These are phyloP conservation scores for Nicotiana paniculata DNA, from an alignment of 257 asterid species.

Conservation along the genomic window DNA sequence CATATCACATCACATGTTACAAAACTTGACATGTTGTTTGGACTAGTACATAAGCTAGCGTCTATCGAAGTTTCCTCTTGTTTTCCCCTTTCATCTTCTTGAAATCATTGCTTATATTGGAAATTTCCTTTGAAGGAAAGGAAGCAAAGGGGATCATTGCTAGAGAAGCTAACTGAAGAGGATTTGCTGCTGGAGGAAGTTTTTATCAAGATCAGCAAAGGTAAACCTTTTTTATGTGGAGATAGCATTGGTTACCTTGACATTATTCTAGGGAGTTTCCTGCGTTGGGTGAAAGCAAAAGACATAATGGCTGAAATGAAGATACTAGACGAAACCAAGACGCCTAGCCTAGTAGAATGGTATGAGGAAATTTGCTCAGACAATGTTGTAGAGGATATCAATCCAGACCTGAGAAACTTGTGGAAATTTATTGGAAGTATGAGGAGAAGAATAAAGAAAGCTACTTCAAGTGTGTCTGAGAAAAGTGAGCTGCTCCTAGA, in stretches of 20 bases:
- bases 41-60: neutral
- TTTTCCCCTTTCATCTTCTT: neutral
- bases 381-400: slow-evolving; percentile 5
- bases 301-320: slow-evolving; percentile 9
- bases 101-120: neutral
- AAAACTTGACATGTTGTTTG: neutral
- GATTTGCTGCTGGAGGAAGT: slow-evolving; percentile 30
- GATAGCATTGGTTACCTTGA: slow-evolving; percentile 30
- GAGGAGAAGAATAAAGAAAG: neutral
- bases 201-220: slow-evolving; percentile 27
- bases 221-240: slow-evolving; percentile 32
- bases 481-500: no score
- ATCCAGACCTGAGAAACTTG: neutral
- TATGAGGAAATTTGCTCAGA: neutral
- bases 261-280: slow-evolving; percentile 23
- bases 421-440: neutral
- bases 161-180: slow-evolving; percentile 22
- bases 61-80: neutral
- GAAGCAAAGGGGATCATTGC: slow-evolving; percentile 11
- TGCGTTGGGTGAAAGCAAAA: slow-evolving; percentile 17
- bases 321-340: slow-evolving; percentile 21
- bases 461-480: neutral
- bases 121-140: slow-evolving; percentile 3
- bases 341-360: slow-evolving; percentile 13
- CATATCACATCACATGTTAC: no score